Conservation (phyloP, 805 yeast species). For the Maudiozyma serrabonitensis region DNA sequence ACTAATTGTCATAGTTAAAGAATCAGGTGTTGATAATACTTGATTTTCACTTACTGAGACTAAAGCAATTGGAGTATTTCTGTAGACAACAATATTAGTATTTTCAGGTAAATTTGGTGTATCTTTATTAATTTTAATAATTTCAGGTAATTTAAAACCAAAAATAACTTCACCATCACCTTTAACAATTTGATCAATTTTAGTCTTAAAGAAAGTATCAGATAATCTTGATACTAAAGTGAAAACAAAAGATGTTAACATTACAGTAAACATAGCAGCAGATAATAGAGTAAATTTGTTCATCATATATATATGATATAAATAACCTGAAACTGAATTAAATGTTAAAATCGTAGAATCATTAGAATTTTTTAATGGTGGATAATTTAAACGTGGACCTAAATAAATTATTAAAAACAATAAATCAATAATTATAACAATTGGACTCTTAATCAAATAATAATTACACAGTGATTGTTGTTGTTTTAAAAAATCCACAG, state of each 20-base stretch:
- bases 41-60: constrained; percentile 37
- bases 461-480: constrained; percentile 39
- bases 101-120: constrained; percentile 18
- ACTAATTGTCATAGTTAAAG: constrained; percentile 43
- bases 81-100: constrained; percentile 48
- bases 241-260: constrained; percentile 33
- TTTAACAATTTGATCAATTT: constrained; percentile 31
- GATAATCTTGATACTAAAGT: constrained; percentile 35
- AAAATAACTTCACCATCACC: constrained; percentile 22
- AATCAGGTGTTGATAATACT: constrained; percentile 33
- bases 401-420: constrained; percentile 14
- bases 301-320: constrained; percentile 17
- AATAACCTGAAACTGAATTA: constrained; percentile 15
- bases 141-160: constrained; percentile 2
- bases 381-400: constrained; percentile 14
- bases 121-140: background rate
- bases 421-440: constrained; percentile 26
- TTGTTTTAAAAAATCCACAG: constrained; percentile 48
- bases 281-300: constrained; percentile 26
- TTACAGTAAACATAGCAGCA: constrained; percentile 32
- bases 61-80: constrained; percentile 65
- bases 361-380: constrained; percentile 5
- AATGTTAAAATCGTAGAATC: constrained; percentile 2
- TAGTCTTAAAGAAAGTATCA: constrained; percentile 36
- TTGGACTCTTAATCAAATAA: constrained; percentile 38